Conservation (phyloP, 2,329 filamentous ascomycete genomes). For the Beauveria caledonica region DNA sequence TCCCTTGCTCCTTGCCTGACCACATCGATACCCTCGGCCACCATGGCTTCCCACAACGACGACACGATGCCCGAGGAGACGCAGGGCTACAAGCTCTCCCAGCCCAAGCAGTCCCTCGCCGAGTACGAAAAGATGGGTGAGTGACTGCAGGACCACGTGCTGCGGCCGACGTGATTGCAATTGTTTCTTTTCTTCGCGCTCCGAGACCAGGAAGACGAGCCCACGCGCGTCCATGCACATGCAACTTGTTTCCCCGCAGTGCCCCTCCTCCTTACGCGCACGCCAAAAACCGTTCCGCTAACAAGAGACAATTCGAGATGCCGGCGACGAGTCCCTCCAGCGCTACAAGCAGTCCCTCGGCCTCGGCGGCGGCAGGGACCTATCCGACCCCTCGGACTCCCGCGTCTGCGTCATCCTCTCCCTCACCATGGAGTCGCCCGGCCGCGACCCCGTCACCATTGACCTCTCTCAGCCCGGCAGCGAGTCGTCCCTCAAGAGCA, state of each 20-base stretch:
- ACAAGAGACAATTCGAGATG: conserved; percentile 33
- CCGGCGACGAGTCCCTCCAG: conserved; percentile 85
- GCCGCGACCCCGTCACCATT: conserved; percentile 78
- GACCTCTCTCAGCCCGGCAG: conserved; percentile 70
- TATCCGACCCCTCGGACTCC: conserved; percentile 71
- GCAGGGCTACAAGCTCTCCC: conserved; percentile 94
- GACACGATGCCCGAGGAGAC: conserved; percentile 83
- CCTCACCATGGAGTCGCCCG: conserved; percentile 78
- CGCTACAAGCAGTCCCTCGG: conserved; percentile 97
- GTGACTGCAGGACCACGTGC: conserved; percentile 21
- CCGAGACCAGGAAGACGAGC: not conserved
- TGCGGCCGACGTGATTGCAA: not conserved
- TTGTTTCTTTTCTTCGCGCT: not conserved
- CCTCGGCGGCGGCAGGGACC: conserved; percentile 63
- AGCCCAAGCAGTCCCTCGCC: conserved; percentile 91
- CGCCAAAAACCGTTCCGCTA: not conserved
- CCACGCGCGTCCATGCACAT: not conserved
- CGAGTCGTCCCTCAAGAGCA: conserved; percentile 71
- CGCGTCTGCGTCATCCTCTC: conserved; percentile 90
- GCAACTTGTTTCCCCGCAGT: not conserved
- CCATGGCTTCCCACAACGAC: conserved; percentile 64
- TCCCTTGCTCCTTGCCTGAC: conserved; percentile 12
- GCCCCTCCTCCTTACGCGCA: not conserved
- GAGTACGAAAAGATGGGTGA: conserved; percentile 90
- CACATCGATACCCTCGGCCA: conserved; percentile 21